Evolutionary conservation across 768 basidiomycete species (phyloP).

Genomic region (Sporobolomyces pararoseus): DNA sequence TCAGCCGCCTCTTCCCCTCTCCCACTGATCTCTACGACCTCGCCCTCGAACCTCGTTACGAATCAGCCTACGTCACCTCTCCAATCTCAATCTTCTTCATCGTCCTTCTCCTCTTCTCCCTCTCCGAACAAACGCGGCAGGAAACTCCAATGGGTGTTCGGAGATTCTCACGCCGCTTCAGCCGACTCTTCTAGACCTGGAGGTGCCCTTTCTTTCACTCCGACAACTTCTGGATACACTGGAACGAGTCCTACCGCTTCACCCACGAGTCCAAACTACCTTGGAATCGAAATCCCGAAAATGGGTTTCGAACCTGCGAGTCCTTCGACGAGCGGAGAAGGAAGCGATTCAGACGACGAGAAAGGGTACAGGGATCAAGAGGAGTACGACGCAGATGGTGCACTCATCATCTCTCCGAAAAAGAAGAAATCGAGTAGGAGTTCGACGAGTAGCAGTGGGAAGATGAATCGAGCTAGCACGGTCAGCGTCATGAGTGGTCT

Average conservation of each 20-base stretch:
- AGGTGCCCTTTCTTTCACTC: slow-evolving; percentile 23
- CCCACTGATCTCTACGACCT: slow-evolving; percentile 12
- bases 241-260: slow-evolving; percentile 6
- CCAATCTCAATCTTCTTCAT: neutral
- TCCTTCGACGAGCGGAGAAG: slow-evolving; percentile 17
- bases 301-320: slow-evolving; percentile 44
- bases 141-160: slow-evolving; percentile 46
- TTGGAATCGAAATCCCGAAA: slow-evolving; percentile 44
- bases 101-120: neutral
- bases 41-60: neutral
- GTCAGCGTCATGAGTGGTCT: slow-evolving; percentile 91
- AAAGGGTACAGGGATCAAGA: slow-evolving; percentile 20
- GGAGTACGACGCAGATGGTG: slow-evolving; percentile 47
- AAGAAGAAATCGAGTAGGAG: slow-evolving; percentile 4
- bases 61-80: slow-evolving; percentile 1
- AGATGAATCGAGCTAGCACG: slow-evolving; percentile 85
- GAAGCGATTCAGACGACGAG: slow-evolving; percentile 40
- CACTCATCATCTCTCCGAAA: slow-evolving; percentile 19
- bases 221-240: neutral
- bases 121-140: slow-evolving; percentile 25
- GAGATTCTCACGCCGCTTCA: slow-evolving; percentile 32
- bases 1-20: slow-evolving; percentile 4
- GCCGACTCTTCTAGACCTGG: slow-evolving; percentile 22
- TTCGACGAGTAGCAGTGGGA: slow-evolving; percentile 52
- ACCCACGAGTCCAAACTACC: slow-evolving; percentile 50